These are phyloP conservation scores for Polyporus tsugae DNA, from an alignment of 1,284 basidiomycete genomes.

Conservation along the genomic window DNA sequence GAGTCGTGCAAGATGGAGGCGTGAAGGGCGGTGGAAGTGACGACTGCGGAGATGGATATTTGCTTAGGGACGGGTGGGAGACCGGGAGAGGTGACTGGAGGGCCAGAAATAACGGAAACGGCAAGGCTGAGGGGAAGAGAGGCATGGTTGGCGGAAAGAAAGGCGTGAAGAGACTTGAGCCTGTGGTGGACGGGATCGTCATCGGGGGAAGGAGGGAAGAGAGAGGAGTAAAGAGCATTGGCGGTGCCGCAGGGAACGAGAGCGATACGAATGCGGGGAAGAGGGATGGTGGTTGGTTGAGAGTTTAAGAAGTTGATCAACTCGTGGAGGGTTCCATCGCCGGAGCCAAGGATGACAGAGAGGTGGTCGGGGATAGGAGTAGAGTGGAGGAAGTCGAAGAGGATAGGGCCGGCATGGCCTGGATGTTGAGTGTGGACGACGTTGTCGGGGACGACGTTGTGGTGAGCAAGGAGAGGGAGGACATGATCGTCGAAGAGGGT, in stretches of 20 bases:
- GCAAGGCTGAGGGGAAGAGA: slow-evolving; percentile 66
- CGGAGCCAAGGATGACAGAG: slow-evolving; percentile 76
- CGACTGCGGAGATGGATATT: slow-evolving; percentile 61
- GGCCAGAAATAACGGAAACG: slow-evolving; percentile 55
- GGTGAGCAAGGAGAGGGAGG: slow-evolving; percentile 65
- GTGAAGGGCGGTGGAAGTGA: slow-evolving; percentile 86
- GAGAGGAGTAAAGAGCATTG: slow-evolving; percentile 86
- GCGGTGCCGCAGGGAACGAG: slow-evolving; percentile 90
- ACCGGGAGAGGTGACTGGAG: slow-evolving; percentile 35
- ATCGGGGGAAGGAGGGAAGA: slow-evolving; percentile 54
- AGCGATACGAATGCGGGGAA: slow-evolving; percentile 49
- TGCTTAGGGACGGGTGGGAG: slow-evolving; percentile 27
- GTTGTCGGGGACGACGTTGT: slow-evolving; percentile 48
- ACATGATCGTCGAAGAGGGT: slow-evolving; percentile 67
- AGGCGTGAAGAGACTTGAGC: slow-evolving; percentile 62
- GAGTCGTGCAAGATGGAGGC: slow-evolving; percentile 87
- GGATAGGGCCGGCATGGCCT: slow-evolving; percentile 67
- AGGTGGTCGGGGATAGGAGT: slow-evolving; percentile 16
- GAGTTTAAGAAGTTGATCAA: slow-evolving; percentile 70
- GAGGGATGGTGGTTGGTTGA: slow-evolving; percentile 30
- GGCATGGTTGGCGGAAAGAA: slow-evolving; percentile 46
- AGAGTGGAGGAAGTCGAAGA: slow-evolving; percentile 50
- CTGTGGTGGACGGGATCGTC: slow-evolving; percentile 49
- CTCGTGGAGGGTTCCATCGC: slow-evolving; percentile 93
- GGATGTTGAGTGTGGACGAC: slow-evolving; percentile 59